These are phyloP conservation scores for Citrus trifoliata DNA, from an alignment of 345 rosid species.

Conservation along the genomic window DNA sequence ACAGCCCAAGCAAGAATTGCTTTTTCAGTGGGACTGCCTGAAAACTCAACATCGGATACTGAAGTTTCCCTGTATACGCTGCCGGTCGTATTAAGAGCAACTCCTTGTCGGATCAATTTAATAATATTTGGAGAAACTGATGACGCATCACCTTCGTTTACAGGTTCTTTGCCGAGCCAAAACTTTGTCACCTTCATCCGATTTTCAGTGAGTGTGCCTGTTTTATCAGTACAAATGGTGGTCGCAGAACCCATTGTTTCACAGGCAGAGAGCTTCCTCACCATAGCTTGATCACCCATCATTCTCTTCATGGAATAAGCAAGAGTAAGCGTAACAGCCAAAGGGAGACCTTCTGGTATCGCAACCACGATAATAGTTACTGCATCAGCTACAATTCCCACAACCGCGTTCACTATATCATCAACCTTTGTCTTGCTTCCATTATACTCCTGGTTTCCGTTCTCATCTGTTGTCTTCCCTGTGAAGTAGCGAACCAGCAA, in stretches of 20 bases:
- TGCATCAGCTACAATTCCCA: slow-evolving; percentile 63
- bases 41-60: slow-evolving; percentile 38
- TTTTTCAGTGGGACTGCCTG: slow-evolving; percentile 73
- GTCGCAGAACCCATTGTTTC: slow-evolving; percentile 94
- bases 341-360: slow-evolving; percentile 76
- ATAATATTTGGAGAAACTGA: slow-evolving; percentile 30
- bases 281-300: slow-evolving; percentile 88
- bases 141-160: slow-evolving; percentile 8
- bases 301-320: slow-evolving; percentile 83
- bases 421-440: slow-evolving; percentile 43
- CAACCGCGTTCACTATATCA: slow-evolving; percentile 51
- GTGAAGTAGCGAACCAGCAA: slow-evolving; percentile 65
- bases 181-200: slow-evolving; percentile 61
- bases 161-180: slow-evolving; percentile 53
- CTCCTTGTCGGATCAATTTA: slow-evolving; percentile 53
- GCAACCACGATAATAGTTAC: slow-evolving; percentile 87
- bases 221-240: slow-evolving; percentile 69
- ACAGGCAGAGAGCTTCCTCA: slow-evolving; percentile 69
- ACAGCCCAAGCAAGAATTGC: slow-evolving; percentile 78
- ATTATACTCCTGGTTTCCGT: slow-evolving; percentile 40
- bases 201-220: slow-evolving; percentile 78
- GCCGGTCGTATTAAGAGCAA: slow-evolving; percentile 64
- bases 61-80: slow-evolving; percentile 33
- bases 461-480: slow-evolving; percentile 53
- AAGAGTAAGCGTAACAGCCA: slow-evolving; percentile 76